Conservation (phyloP, 371 early-diverging fungal genomes). For the Mortierella sp. region DNA sequence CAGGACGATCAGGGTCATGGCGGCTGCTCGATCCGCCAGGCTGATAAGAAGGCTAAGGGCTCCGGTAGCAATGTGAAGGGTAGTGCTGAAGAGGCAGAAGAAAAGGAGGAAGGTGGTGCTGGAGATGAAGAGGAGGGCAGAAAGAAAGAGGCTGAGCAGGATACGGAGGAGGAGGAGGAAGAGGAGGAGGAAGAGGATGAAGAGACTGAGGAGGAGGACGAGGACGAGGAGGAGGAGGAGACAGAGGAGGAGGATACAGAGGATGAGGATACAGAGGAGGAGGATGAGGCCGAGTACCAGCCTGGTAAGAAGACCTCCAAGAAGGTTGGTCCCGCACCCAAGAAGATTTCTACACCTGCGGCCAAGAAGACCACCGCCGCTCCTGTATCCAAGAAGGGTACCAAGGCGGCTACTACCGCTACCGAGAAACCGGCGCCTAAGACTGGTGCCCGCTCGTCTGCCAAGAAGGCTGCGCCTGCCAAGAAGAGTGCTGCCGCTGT, state of each 20-base stretch:
- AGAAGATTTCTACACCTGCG: background rate
- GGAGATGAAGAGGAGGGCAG: background rate
- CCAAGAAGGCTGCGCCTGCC: background rate
- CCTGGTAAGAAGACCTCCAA: background rate
- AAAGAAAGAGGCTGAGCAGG: background rate
- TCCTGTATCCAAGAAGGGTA: background rate
- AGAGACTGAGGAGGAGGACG: background rate
- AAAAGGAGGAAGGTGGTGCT: background rate
- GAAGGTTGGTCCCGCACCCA: background rate
- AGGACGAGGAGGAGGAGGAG: slow-evolving; percentile 1
- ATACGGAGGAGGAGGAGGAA: background rate
- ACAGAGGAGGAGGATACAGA: slow-evolving; percentile 15
- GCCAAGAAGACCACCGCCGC: background rate
- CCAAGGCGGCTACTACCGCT: background rate
- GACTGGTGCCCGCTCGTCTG: background rate
- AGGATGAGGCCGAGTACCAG: background rate
- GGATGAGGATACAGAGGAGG: background rate
- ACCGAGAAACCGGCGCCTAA: background rate
- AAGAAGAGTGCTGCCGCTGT: background rate
- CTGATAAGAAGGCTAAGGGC: background rate
- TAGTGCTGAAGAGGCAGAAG: too few relatives aligned
- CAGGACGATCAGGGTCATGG: background rate
- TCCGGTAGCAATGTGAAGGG: background rate
- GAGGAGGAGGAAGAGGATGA: too few relatives aligned
- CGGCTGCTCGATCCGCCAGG: background rate